Evolutionary conservation across 2,329 filamentous ascomycete genomes (phyloP).

Genomic region (Penicillium sp.): DNA sequence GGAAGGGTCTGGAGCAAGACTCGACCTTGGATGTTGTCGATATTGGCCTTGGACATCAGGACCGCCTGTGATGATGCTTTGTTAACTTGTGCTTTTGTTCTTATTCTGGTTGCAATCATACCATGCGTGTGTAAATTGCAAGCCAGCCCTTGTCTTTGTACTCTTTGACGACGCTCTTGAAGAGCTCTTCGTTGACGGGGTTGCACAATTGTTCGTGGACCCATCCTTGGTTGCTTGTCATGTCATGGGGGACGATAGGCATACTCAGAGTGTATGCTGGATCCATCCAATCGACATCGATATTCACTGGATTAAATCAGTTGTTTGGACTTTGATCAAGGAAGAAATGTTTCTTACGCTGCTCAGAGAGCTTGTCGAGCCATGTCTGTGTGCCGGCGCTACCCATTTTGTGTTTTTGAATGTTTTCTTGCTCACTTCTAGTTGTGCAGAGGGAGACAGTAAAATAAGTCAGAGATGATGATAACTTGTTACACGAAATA

Average conservation of each 20-base stretch:
- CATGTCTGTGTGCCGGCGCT: conserved; percentile 15
- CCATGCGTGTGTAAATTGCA: conserved; percentile 52
- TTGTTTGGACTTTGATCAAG: no score
- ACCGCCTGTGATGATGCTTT: conserved; percentile 38
- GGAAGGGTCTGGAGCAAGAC: conserved; percentile 54
- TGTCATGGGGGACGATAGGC: conserved; percentile 50
- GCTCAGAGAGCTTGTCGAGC: conserved; percentile 18
- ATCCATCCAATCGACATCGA: conserved; percentile 58
- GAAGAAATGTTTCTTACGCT: conserved; percentile 4
- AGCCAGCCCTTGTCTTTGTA: conserved; percentile 51
- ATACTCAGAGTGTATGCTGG: conserved; percentile 51
- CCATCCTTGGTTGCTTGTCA: conserved; percentile 55
- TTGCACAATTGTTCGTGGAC: conserved; percentile 52
- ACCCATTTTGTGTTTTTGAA: conserved; percentile 3
- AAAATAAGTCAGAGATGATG: no score
- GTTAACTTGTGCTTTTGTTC: neutral
- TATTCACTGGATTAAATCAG: conserved; percentile 43
- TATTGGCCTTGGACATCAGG: conserved; percentile 51
- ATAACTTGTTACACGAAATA: neutral
- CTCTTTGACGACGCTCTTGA: conserved; percentile 46
- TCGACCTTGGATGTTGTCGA: conserved; percentile 50
- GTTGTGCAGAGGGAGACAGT: no score
- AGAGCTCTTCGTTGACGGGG: conserved; percentile 47
- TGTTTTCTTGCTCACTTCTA: neutral
- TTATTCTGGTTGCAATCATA: conserved; percentile 9